Percentiles rank a stretch among this genome's conserved stretches.
Conservation (phyloP, 1,284 basidiomycete genomes). For the Peniophora sp. region DNA sequence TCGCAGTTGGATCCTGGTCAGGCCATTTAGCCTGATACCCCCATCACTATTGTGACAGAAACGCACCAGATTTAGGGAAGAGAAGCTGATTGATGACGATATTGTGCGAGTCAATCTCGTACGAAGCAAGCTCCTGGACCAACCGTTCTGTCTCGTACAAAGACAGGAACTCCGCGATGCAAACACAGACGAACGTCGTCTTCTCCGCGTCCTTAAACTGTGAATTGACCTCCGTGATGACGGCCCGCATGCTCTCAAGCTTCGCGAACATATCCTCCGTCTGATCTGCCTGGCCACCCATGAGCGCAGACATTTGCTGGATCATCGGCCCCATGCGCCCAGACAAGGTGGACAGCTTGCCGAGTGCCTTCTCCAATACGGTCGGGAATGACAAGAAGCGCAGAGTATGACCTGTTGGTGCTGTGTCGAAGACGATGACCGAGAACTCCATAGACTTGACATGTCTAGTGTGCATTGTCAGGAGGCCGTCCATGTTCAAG, state of each 20-base stretch:
- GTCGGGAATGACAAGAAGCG: constrained; percentile 98
- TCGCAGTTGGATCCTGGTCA: constrained; percentile 83
- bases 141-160: constrained; percentile 97
- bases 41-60: background rate
- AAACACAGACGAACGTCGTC: constrained; percentile 97
- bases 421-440: constrained; percentile 98
- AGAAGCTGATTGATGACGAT: constrained; percentile 98
- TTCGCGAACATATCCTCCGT: constrained; percentile 99
- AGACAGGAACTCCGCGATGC: constrained; percentile 97
- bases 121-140: constrained; percentile 92
- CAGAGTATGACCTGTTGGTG: constrained; percentile 96
- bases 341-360: constrained; percentile 87
- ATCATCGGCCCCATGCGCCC: constrained; percentile 97
- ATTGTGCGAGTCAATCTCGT: constrained; percentile 98
- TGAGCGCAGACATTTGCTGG: constrained; percentile 90
- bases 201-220: constrained; percentile 99
- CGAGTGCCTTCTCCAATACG: constrained; percentile 95
- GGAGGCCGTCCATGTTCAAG: no score
- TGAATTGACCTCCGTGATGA: constrained; percentile 98
- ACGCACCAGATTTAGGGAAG: constrained; percentile 83
- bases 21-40: background rate
- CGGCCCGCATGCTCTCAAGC: constrained; percentile 91
- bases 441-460: constrained; percentile 99
- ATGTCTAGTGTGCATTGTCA: constrained; percentile 71
- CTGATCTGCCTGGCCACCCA: constrained; percentile 82